Evolutionary conservation across 2,329 filamentous ascomycete genomes (phyloP).

Genomic region (Zarea fungicola): DNA sequence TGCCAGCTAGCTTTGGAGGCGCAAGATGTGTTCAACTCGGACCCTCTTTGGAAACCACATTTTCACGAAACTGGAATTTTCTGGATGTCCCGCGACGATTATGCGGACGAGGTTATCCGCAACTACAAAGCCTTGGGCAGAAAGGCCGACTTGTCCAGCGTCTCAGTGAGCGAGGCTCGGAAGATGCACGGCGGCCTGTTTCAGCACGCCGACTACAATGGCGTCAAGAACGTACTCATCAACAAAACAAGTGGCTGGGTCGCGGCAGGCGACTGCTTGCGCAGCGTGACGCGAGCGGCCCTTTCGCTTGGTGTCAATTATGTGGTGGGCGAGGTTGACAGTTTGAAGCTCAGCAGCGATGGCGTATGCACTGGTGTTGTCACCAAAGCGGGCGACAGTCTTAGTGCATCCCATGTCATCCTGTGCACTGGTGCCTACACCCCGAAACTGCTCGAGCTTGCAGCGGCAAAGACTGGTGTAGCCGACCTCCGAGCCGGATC

Average conservation of each 20-base stretch:
- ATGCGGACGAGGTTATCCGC: slow-evolving; percentile 45
- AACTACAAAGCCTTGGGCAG: slow-evolving; percentile 46
- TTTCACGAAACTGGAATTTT: slow-evolving; percentile 59
- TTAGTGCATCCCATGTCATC: slow-evolving; percentile 46
- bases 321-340: slow-evolving; percentile 45
- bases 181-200: slow-evolving; percentile 55
- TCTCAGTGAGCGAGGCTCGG: slow-evolving; percentile 39
- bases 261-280: slow-evolving; percentile 54
- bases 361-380: slow-evolving; percentile 45
- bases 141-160: slow-evolving; percentile 35
- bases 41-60: slow-evolving; percentile 50
- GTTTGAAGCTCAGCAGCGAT: slow-evolving; percentile 40
- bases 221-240: slow-evolving; percentile 53
- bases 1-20: slow-evolving; percentile 61
- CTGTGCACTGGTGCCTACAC: slow-evolving; percentile 56
- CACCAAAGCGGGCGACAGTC: slow-evolving; percentile 37
- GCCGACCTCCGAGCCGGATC: slow-evolving; percentile 45
- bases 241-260: slow-evolving; percentile 61
- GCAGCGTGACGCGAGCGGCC: slow-evolving; percentile 47
- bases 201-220: slow-evolving; percentile 53
- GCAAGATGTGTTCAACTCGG: slow-evolving; percentile 53
- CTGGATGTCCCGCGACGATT: slow-evolving; percentile 47
- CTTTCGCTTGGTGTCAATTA: slow-evolving; percentile 56
- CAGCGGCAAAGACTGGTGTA: slow-evolving; percentile 42
- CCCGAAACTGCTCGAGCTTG: slow-evolving; percentile 47